Conservation (phyloP, 2,329 filamentous ascomycete genomes). For the Talaromyces rugulosus region DNA sequence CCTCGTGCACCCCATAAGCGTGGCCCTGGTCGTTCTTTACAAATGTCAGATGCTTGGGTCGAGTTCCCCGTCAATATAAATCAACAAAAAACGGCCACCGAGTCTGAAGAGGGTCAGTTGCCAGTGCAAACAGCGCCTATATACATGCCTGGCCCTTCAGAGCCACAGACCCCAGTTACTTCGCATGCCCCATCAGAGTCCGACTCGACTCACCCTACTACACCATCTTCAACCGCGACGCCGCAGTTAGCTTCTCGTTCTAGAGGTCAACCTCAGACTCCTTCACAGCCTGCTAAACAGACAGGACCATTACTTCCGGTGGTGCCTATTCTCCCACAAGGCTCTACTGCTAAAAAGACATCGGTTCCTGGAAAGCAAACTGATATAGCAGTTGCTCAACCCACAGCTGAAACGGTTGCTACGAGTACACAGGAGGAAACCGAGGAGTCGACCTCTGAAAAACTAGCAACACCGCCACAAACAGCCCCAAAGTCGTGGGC, state of each 20-base stretch:
- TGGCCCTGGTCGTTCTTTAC: slow-evolving; percentile 35
- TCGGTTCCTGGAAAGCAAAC: slow-evolving; percentile 31
- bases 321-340: slow-evolving; percentile 41
- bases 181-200: slow-evolving; percentile 56
- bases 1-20: slow-evolving; percentile 45
- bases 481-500: slow-evolving; percentile 64
- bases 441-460: slow-evolving; percentile 19
- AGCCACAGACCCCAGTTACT: slow-evolving; percentile 55
- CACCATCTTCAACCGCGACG: slow-evolving; percentile 50
- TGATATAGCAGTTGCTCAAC: slow-evolving; percentile 26
- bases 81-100: slow-evolving; percentile 21
- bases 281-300: slow-evolving; percentile 32
- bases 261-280: slow-evolving; percentile 29
- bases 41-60: slow-evolving; percentile 31
- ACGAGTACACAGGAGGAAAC: not conserved
- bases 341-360: slow-evolving; percentile 27
- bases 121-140: slow-evolving; percentile 19
- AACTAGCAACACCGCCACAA: slow-evolving; percentile 37
- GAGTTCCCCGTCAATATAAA: slow-evolving; percentile 50
- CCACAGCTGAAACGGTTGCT: slow-evolving; percentile 5
- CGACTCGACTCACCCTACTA: slow-evolving; percentile 52
- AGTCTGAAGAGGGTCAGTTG: slow-evolving; percentile 17
- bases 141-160: slow-evolving; percentile 25
- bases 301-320: slow-evolving; percentile 47
- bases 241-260: slow-evolving; percentile 22